These are phyloP conservation scores for Prosopis cineraria DNA, from an alignment of 306 rosid genomes.

Conservation along the genomic window DNA sequence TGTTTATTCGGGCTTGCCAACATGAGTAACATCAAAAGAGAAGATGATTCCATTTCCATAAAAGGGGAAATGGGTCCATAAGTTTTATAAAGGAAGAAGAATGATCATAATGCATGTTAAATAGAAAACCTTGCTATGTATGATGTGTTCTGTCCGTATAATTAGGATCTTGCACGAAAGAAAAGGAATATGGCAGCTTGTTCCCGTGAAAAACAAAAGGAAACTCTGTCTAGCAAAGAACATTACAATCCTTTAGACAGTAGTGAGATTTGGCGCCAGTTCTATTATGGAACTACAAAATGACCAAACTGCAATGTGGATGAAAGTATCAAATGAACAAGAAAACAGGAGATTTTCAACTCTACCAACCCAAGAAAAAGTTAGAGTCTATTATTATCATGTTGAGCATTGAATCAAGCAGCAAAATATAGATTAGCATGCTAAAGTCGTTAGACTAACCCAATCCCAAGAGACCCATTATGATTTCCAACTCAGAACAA, in stretches of 20 bases:
- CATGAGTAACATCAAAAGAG: neutral
- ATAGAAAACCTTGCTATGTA: neutral
- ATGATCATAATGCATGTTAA: neutral
- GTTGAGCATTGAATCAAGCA: neutral
- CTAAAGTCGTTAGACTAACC: neutral
- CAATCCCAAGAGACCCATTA: neutral
- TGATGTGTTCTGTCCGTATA: too few species aligned
- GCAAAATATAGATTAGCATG: neutral
- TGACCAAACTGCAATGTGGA: neutral
- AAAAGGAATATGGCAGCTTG: too few species aligned
- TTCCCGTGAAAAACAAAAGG: too few species aligned
- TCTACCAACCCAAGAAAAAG: neutral
- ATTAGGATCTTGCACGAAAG: too few species aligned
- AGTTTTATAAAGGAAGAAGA: neutral
- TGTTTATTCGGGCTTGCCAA: neutral
- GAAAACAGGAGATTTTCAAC: constrained; percentile 1
- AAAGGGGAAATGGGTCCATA: neutral
- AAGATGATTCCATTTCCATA: neutral
- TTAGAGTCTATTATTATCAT: neutral
- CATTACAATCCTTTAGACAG: too few species aligned
- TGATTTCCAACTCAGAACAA: neutral
- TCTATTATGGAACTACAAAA: neutral
- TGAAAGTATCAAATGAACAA: constrained; percentile 10
- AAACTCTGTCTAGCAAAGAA: too few species aligned
- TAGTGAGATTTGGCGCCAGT: neutral